Conservation (phyloP, 2,329 filamentous ascomycete genomes). For the Arthrocladium fulminans region DNA sequence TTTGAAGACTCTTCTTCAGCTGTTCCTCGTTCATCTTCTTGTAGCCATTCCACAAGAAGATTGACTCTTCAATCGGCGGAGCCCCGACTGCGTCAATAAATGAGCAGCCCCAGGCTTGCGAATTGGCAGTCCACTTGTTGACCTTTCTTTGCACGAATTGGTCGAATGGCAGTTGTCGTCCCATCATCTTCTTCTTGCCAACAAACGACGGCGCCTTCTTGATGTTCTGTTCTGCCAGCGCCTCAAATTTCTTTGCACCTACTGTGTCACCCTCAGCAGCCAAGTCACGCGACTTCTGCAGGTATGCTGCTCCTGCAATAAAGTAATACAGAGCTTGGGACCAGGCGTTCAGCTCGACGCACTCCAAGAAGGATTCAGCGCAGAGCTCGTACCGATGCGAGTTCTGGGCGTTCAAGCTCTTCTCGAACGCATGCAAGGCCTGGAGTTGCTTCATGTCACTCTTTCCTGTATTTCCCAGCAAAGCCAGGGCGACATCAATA, state of each 20-base stretch:
- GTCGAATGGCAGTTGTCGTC: constrained; percentile 81
- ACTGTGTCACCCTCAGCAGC: constrained; percentile 28
- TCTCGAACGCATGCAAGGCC: constrained; percentile 77
- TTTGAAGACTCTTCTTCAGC: constrained; percentile 53
- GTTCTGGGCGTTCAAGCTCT: constrained; percentile 68
- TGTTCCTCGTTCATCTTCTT: constrained; percentile 65
- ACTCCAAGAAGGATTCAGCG: constrained; percentile 60
- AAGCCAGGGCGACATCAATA: constrained; percentile 57
- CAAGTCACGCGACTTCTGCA: constrained; percentile 68
- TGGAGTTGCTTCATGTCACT: constrained; percentile 81
- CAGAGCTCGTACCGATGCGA: constrained; percentile 67
- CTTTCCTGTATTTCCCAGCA: constrained; percentile 50
- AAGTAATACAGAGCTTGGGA: constrained; percentile 84
- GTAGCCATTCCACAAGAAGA: constrained; percentile 84
- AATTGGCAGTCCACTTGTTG: constrained; percentile 74
- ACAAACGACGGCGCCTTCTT: constrained; percentile 62
- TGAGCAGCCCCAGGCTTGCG: constrained; percentile 56
- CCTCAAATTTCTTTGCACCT: constrained; percentile 50
- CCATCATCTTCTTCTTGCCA: constrained; percentile 85
- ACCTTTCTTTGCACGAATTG: constrained; percentile 75
- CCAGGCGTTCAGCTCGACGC: constrained; percentile 80
- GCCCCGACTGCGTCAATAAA: constrained; percentile 73
- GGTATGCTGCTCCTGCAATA: constrained; percentile 66
- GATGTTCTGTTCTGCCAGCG: constrained; percentile 60
- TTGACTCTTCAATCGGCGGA: constrained; percentile 80